A percentile compares a stretch with the other conserved stretches of the same genome.
phyloP scores from a whole-genome alignment of 805 yeast species.

The Metschnikowia vanudenii region DNA sequence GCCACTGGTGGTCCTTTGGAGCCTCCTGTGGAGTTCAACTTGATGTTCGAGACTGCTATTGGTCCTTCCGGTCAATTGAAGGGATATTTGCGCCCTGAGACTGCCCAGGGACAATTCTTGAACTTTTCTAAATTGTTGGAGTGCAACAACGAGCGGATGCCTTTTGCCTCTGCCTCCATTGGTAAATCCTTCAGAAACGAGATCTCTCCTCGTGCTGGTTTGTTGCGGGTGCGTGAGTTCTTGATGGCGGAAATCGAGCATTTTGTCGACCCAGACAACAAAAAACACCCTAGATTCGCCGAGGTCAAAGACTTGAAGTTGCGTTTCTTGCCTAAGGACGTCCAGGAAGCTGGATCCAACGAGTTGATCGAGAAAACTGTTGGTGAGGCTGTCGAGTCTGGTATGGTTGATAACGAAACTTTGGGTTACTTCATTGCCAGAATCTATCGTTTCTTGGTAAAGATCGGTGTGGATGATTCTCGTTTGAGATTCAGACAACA shows the following conservation, averaged over 20 bases:
- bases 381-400: conserved; percentile 86
- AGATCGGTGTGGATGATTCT: conserved; percentile 84
- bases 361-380: conserved; percentile 61
- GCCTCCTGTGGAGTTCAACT: conserved; percentile 91
- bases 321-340: conserved; percentile 78
- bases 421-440: conserved; percentile 96
- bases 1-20: conserved; percentile 82
- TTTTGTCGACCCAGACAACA: conserved; percentile 90
- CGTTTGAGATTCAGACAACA: conserved; percentile 97
- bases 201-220: conserved; percentile 97
- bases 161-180: conserved; percentile 98
- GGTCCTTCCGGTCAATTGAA: conserved; percentile 97
- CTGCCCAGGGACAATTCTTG: conserved; percentile 99
- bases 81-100: conserved; percentile 97
- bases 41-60: conserved; percentile 98
- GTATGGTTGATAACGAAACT: conserved; percentile 94
- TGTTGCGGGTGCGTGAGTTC: conserved; percentile 96
- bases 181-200: conserved; percentile 99
- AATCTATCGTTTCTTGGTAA: conserved; percentile 77
- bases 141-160: conserved; percentile 94
- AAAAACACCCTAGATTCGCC: conserved; percentile 75
- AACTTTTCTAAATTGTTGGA: conserved; percentile 92
- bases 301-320: conserved; percentile 73
- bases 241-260: conserved; percentile 99
- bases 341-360: conserved; percentile 84